Base-by-base conservation (phyloP, 1,139 yeast genomes). In the Kurtzmaniella natalensis region DNA sequence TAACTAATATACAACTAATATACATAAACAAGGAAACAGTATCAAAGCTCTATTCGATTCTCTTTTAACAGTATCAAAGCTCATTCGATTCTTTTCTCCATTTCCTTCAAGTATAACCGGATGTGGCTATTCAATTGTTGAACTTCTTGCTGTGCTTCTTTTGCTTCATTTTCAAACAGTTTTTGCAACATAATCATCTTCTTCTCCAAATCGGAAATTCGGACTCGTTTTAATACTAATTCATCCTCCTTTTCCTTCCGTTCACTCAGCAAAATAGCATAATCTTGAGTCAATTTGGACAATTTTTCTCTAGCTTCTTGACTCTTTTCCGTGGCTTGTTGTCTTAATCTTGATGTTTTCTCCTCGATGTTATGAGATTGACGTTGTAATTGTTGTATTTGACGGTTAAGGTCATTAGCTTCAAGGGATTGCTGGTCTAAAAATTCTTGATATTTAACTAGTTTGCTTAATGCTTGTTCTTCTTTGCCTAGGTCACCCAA, bases 321-420 rank as follows among this genome's bases (percentile, higher is more conserved):
- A 21, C 68, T 64, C 45, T 72, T 73, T 34, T 67, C 70, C 16
- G 60, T 67, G 3, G 77, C 67, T 43, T 72, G 80, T 11, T 63
- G 64, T 28, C 67, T 61, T 9, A 76, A 59, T 33, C 80, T 66
- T 14, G 53, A 58, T 11, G 74, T 65, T 41, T 81, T 78, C 29
- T 79, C 85, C 36, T 70, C 70, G 22, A 70, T 64, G 42, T 64
- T 70, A 20, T 63, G 61, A 24, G 81, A 57, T 48, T 80, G 84
- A 37, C 80, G 62, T 35, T 69, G 60, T 18, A 72, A 45, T 45
- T 76, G 73, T 46, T 64, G 65, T 6, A 71, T 61, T 42, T 73
- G 72, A 37, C 82, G 60, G 26, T 62, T 64, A 31, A 76, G 53
- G 31, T 78, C 81, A 37, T 64, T 62, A 11, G 68, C 54, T 43